Percentiles rank a stretch among this genome's conserved stretches.
These are phyloP conservation scores for Santalum album DNA, from an alignment of 164 flowering plant species.

Conservation along the genomic window DNA sequence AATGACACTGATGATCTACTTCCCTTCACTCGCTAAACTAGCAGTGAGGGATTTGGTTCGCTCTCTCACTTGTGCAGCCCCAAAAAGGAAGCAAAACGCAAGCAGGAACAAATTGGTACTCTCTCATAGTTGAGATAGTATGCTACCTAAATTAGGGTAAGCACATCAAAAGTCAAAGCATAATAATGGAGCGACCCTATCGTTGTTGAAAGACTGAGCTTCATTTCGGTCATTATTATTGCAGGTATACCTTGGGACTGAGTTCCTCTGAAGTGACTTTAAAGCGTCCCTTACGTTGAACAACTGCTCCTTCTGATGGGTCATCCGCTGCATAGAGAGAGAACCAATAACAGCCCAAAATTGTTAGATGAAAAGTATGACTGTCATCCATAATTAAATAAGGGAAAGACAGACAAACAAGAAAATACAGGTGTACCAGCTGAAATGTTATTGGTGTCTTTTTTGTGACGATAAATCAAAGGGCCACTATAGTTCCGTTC, in stretches of 20 bases:
- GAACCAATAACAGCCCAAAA: background rate
- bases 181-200: background rate
- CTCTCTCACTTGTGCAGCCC: too few relatives aligned
- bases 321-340: slow-evolving; percentile 49
- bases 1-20: too few relatives aligned
- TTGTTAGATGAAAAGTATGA: background rate
- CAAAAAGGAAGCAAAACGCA: too few relatives aligned
- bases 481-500: slow-evolving; percentile 79
- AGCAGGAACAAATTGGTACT: too few relatives aligned
- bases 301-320: slow-evolving; percentile 54
- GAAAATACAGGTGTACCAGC: slow-evolving; percentile 33
- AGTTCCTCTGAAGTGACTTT: slow-evolving; percentile 75
- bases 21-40: too few relatives aligned
- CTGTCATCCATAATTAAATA: background rate
- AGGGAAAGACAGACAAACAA: background rate
- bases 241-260: slow-evolving; percentile 50
- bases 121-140: too few relatives aligned
- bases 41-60: too few relatives aligned
- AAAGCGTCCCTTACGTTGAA: slow-evolving; percentile 83
- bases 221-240: background rate
- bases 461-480: slow-evolving; percentile 47
- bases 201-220: background rate
- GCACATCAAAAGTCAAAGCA: background rate
- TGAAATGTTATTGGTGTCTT: slow-evolving; percentile 38
- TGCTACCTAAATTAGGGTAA: too few relatives aligned